Evolutionary conservation across 1,139 yeast species (phyloP).

Genomic region (Taphrina communis): DNA sequence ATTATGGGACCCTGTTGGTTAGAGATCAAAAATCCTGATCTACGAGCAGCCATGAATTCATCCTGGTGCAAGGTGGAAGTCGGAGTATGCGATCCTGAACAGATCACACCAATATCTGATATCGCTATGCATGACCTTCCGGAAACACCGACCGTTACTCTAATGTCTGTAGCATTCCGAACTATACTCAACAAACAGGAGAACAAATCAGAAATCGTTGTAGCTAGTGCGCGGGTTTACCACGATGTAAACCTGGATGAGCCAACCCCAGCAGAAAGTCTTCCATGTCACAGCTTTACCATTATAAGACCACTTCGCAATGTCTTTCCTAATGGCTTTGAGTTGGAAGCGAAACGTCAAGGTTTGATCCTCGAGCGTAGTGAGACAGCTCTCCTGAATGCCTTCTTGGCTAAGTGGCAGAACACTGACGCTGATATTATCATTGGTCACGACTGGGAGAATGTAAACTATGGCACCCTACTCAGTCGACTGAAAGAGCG

Average conservation of each 20-base stretch:
- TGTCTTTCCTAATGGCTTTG: conserved; percentile 76
- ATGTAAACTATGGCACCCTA: conserved; percentile 76
- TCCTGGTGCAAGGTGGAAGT: conserved; percentile 85
- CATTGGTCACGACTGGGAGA: conserved; percentile 85
- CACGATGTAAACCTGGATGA: conserved; percentile 53
- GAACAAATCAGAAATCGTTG: conserved; percentile 84
- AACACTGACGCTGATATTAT: conserved; percentile 86
- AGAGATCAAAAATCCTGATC: conserved; percentile 68
- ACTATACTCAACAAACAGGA: conserved; percentile 73
- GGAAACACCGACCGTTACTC: conserved; percentile 64
- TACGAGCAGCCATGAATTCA: conserved; percentile 64
- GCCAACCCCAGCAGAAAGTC: conserved; percentile 49
- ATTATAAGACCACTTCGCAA: conserved; percentile 72
- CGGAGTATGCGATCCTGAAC: conserved; percentile 60
- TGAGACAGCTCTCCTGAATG: conserved; percentile 75
- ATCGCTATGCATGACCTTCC: conserved; percentile 60
- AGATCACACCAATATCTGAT: conserved; percentile 56
- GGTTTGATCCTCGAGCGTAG: conserved; percentile 62
- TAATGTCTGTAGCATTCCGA: conserved; percentile 78
- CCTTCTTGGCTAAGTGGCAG: conserved; percentile 74
- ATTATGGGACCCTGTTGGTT: conserved; percentile 99
- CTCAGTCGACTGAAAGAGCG: conserved; percentile 81
- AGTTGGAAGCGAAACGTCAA: conserved; percentile 59
- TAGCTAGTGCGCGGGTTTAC: conserved; percentile 73
- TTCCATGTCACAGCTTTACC: conserved; percentile 57